phyloP scores from a whole-genome alignment of 2,329 filamentous ascomycete genomes.

The Monosporascus sp. region DNA sequence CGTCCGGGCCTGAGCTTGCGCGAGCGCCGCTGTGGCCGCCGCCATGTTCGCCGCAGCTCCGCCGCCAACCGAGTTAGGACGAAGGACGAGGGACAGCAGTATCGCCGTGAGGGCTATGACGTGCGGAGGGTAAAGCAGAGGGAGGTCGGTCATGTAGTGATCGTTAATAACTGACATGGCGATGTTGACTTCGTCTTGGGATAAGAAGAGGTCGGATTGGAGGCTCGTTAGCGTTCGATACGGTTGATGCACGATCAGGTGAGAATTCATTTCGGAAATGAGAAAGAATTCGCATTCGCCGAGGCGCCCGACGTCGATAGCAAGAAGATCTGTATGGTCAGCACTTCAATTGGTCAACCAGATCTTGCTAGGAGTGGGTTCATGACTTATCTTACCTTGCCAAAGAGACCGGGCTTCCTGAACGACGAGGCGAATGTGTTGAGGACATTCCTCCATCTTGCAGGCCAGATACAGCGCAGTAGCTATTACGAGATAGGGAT shows the following conservation, averaged over 20 bases:
- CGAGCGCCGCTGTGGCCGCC: slow-evolving; percentile 43
- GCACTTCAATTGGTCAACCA: slow-evolving; percentile 7
- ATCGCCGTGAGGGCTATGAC: slow-evolving; percentile 83
- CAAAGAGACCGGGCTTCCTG: slow-evolving; percentile 81
- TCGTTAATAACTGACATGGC: slow-evolving; percentile 87
- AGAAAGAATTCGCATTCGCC: slow-evolving; percentile 92
- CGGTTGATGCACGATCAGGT: slow-evolving; percentile 85
- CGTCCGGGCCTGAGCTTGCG: slow-evolving; percentile 36
- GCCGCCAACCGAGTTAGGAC: slow-evolving; percentile 42
- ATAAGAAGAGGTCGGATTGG: slow-evolving; percentile 63
- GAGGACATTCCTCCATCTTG: slow-evolving; percentile 96
- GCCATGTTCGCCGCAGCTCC: slow-evolving; percentile 39
- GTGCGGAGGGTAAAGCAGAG: slow-evolving; percentile 79
- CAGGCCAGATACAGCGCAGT: slow-evolving; percentile 92
- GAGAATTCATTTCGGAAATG: slow-evolving; percentile 85
- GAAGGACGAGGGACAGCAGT: slow-evolving; percentile 75
- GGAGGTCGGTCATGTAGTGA: slow-evolving; percentile 87
- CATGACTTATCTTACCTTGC: slow-evolving; percentile 50
- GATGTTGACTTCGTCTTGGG: slow-evolving; percentile 71
- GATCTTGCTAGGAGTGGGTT: not conserved
- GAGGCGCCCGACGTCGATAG: slow-evolving; percentile 73
- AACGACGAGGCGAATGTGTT: slow-evolving; percentile 89
- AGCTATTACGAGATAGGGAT: slow-evolving; percentile 88
- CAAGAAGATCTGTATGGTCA: slow-evolving; percentile 53
- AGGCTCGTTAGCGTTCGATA: slow-evolving; percentile 76